phyloP scores from a whole-genome alignment of 805 yeast genomes.

The Saturnispora kantuleensis region DNA sequence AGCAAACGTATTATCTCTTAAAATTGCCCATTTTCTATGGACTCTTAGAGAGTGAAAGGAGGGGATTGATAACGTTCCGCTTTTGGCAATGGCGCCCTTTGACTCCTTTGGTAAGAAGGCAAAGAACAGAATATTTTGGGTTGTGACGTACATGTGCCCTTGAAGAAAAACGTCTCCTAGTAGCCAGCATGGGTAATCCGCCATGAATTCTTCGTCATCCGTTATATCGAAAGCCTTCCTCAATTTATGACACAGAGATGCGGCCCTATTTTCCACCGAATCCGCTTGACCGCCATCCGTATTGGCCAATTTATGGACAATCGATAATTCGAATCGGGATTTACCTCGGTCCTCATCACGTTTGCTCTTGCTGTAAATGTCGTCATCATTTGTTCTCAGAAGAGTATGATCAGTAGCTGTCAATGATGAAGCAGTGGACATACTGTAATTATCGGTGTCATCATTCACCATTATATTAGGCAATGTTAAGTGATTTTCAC shows the following conservation, averaged over 20 bases:
- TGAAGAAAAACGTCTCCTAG: slow-evolving; percentile 74
- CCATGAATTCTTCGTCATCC: slow-evolving; percentile 45
- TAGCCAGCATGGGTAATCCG: slow-evolving; percentile 72
- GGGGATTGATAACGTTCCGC: slow-evolving; percentile 43
- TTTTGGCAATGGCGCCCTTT: slow-evolving; percentile 32
- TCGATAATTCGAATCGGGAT: slow-evolving; percentile 27
- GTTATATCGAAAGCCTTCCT: slow-evolving; percentile 33
- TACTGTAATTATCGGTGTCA: not conserved
- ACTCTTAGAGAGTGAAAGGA: slow-evolving; percentile 29
- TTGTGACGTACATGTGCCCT: slow-evolving; percentile 74
- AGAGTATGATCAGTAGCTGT: not conserved
- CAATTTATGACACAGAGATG: slow-evolving; percentile 29
- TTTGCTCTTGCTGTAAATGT: not conserved
- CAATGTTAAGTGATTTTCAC: not conserved
- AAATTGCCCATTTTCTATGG: slow-evolving; percentile 69
- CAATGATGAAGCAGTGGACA: not conserved
- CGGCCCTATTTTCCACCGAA: slow-evolving; percentile 23
- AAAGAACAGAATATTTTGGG: slow-evolving; percentile 55
- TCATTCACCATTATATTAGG: not conserved
- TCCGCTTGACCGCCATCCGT: slow-evolving; percentile 4
- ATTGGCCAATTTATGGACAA: slow-evolving; percentile 23
- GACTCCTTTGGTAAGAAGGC: slow-evolving; percentile 59
- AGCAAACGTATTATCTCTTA: slow-evolving; percentile 58
- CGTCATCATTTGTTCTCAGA: not conserved
- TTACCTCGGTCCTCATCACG: slow-evolving; percentile 5